A percentile compares a stretch with the other conserved stretches of the same genome.
These are phyloP conservation scores for Neofusicoccum sp. DNA, from an alignment of 2,329 filamentous ascomycete genomes.

Conservation along the genomic window DNA sequence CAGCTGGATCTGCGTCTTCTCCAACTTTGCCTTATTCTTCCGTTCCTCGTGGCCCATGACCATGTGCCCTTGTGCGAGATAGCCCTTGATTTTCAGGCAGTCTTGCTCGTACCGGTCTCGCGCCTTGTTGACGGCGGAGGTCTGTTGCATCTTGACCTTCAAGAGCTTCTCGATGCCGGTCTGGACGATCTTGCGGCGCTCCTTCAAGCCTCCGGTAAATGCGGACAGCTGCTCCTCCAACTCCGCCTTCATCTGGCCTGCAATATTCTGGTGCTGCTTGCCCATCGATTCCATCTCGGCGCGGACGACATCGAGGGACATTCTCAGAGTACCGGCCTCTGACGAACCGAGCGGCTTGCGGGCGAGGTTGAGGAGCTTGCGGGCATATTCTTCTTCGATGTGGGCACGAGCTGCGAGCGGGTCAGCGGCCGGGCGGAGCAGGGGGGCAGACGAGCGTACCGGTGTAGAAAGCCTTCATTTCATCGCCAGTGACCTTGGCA, in stretches of 20 bases:
- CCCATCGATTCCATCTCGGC: slow-evolving; percentile 90
- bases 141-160: slow-evolving; percentile 91
- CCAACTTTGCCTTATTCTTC: slow-evolving; percentile 97
- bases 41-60: slow-evolving; percentile 99
- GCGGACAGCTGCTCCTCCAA: slow-evolving; percentile 89
- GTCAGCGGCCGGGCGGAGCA: slow-evolving; percentile 12
- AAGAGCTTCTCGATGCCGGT: slow-evolving; percentile 89
- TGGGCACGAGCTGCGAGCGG: slow-evolving; percentile 68
- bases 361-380: slow-evolving; percentile 80
- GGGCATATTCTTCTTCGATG: slow-evolving; percentile 94
- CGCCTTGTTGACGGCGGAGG: slow-evolving; percentile 86
- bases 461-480: slow-evolving; percentile 86
- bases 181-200: slow-evolving; percentile 94
- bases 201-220: slow-evolving; percentile 93
- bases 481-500: slow-evolving; percentile 92
- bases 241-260: slow-evolving; percentile 92
- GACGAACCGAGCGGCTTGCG: slow-evolving; percentile 86
- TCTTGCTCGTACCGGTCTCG: slow-evolving; percentile 96
- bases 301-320: slow-evolving; percentile 82
- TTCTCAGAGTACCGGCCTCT: slow-evolving; percentile 78
- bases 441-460: slow-evolving; percentile 49
- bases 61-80: slow-evolving; percentile 98
- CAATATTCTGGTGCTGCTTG: slow-evolving; percentile 88
- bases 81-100: slow-evolving; percentile 96
- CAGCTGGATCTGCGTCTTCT: slow-evolving; percentile 96